These are phyloP conservation scores for Diaporthe sp. DNA, from an alignment of 2,329 filamentous ascomycete species.

Conservation along the genomic window DNA sequence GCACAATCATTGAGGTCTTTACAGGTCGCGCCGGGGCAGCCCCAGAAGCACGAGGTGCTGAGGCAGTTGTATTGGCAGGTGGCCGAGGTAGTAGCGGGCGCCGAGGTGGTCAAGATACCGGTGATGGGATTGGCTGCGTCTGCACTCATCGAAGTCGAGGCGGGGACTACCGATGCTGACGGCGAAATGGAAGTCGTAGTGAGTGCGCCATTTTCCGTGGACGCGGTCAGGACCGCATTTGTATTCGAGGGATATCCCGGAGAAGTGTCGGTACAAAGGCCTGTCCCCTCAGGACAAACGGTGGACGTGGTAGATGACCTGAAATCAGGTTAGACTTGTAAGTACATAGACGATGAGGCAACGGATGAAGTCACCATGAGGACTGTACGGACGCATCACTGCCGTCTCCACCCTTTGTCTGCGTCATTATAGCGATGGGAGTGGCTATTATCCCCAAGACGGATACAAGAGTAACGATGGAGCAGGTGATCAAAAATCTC, in stretches of 20 bases:
- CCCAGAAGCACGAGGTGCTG: neutral
- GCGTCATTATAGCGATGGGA: too few species aligned
- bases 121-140: neutral
- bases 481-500: neutral
- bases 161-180: neutral
- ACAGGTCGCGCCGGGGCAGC: neutral
- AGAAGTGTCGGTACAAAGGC: neutral
- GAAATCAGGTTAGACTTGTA: neutral
- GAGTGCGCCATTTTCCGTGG: neutral
- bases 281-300: neutral
- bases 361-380: neutral
- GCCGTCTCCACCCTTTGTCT: too few species aligned
- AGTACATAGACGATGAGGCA: neutral
- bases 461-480: neutral
- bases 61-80: neutral
- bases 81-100: conserved; percentile 5
- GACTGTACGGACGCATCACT: neutral
- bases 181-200: too few species aligned
- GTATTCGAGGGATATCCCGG: too few species aligned
- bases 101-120: neutral
- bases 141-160: neutral
- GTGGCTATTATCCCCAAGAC: neutral
- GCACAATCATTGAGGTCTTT: neutral
- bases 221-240: neutral
- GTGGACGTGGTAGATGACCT: neutral